A percentile compares a stretch with the other conserved stretches of the same genome.
Evolutionary conservation across 495 filamentous ascomycete genomes (phyloP).

Genomic region (Penicillium argentinense): DNA sequence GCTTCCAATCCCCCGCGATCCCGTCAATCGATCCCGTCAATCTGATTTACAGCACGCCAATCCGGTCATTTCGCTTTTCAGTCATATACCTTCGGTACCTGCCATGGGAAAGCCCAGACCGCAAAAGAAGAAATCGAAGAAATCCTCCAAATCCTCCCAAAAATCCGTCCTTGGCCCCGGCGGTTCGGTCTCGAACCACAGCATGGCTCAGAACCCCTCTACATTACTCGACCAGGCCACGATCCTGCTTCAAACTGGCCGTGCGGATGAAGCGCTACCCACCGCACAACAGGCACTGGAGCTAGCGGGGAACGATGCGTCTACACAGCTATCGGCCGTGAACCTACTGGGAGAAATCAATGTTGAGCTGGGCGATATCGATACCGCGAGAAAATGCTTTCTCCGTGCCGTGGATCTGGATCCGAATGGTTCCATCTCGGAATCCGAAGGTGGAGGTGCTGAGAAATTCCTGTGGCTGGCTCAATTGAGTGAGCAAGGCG

Average conservation of each 20-base stretch:
- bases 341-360: slow-evolving; percentile 81
- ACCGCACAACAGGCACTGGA: slow-evolving; percentile 63
- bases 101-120: slow-evolving; percentile 50
- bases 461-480: slow-evolving; percentile 97
- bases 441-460: slow-evolving; percentile 71
- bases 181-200: slow-evolving; percentile 43
- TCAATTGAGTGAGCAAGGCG: slow-evolving; percentile 86
- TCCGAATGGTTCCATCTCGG: slow-evolving; percentile 60
- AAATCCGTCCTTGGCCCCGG: slow-evolving; percentile 49
- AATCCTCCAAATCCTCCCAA: slow-evolving; percentile 43
- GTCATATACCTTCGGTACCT: slow-evolving; percentile 7
- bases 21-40: neutral
- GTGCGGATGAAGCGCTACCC: slow-evolving; percentile 66
- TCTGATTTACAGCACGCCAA: no score
- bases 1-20: slow-evolving; percentile 10
- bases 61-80: no score
- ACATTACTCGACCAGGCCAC: slow-evolving; percentile 67
- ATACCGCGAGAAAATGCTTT: slow-evolving; percentile 68
- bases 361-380: slow-evolving; percentile 79
- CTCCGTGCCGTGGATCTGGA: slow-evolving; percentile 68
- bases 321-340: slow-evolving; percentile 59
- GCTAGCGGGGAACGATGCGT: slow-evolving; percentile 37
- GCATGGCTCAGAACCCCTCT: slow-evolving; percentile 50
- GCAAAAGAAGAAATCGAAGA: slow-evolving; percentile 48
- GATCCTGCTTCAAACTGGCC: slow-evolving; percentile 66